Base-by-base conservation (phyloP, 176 grass and related monocot species). In the sorghum (Sorghum bicolor) region DNA sequence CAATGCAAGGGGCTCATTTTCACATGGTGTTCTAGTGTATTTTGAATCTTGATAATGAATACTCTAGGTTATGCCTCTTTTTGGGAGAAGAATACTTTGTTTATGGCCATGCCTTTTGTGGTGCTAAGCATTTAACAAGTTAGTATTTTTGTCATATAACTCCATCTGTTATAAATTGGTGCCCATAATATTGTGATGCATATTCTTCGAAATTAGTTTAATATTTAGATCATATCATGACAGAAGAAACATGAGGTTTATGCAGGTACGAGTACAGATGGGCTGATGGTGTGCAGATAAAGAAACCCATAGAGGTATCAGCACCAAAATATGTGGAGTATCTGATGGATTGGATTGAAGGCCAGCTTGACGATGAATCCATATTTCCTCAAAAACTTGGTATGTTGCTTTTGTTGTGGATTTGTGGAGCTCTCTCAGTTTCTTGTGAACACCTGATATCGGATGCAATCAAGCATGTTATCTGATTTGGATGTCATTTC, bases 331-430 rank as follows among this genome's bases (percentile, higher is more conserved):
- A 99, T 72, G 93, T 99, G 22, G 97, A 99, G 70, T 99, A 96
- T 83, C 88, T 99, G 77, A 99, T 99, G 93, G 93, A 99, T 29
- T 99, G 97, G 97, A 96, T 99, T 83, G 97, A 99, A 89, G 91
- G 81, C 72, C 97, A 99, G 81, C 97, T 99, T 38, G 97, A 99
- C 55, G 88, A 99, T 64, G 97, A 99, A 85, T 94, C 97, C 66
- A 89, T 99, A 83, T 99, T 96, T 72, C 97, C 97, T 83, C 97
- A 96, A 69, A 99, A 85, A 79, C 91, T 99, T 55, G 97, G 97
- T 99, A 96, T 4, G 80, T n/a, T 89, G 65, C 70, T 81, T 7
- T 5, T 22, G 25, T 43, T 39, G 58, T 70, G 28, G 34, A 76
- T 64, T 28, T 68, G 26, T 64, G 39, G 24, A 66, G 28, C 37